A percentile compares a stretch with the other conserved stretches of the same genome.
Conservation (phyloP, 2,329 filamentous ascomycete genomes). For the Ascochyta fabae region DNA sequence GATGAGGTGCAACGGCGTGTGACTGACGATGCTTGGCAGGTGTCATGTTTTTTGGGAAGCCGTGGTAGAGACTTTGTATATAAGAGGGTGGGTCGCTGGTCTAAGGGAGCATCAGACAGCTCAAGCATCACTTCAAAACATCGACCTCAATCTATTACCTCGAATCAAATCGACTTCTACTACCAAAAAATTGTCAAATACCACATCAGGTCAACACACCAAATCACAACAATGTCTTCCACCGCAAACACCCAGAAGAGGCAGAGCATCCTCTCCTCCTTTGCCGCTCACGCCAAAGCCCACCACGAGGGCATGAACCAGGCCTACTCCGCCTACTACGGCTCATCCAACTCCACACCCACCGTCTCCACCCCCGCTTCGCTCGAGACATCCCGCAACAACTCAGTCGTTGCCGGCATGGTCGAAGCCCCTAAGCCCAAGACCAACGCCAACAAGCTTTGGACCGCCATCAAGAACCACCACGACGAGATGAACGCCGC, state of each 20-base stretch:
- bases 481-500: slow-evolving; percentile 40
- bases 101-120: slow-evolving; percentile 9
- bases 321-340: slow-evolving; percentile 36
- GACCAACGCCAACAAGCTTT: slow-evolving; percentile 34
- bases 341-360: slow-evolving; percentile 3
- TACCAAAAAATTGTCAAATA: background rate
- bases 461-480: slow-evolving; percentile 41
- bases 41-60: slow-evolving; percentile 5
- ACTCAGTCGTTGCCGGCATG: slow-evolving; percentile 22
- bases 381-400: slow-evolving; percentile 26
- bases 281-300: slow-evolving; percentile 36
- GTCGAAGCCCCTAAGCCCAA: slow-evolving; percentile 17
- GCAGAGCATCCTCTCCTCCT: slow-evolving; percentile 31
- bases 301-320: slow-evolving; percentile 42
- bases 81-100: slow-evolving; percentile 12
- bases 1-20: slow-evolving; percentile 16
- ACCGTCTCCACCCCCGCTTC: slow-evolving; percentile 15
- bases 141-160: slow-evolving; percentile 8
- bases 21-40: slow-evolving; percentile 20
- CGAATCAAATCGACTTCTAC: slow-evolving; percentile 4
- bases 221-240: slow-evolving; percentile 17
- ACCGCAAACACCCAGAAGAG: slow-evolving; percentile 27
- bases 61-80: slow-evolving; percentile 7
- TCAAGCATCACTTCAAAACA: slow-evolving; percentile 15
- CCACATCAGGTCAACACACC: slow-evolving; percentile 3